Evolutionary conservation across 225 moss, liverwort and hornwort genomes (phyloP).

Genomic region (Polytrichum formosum): DNA sequence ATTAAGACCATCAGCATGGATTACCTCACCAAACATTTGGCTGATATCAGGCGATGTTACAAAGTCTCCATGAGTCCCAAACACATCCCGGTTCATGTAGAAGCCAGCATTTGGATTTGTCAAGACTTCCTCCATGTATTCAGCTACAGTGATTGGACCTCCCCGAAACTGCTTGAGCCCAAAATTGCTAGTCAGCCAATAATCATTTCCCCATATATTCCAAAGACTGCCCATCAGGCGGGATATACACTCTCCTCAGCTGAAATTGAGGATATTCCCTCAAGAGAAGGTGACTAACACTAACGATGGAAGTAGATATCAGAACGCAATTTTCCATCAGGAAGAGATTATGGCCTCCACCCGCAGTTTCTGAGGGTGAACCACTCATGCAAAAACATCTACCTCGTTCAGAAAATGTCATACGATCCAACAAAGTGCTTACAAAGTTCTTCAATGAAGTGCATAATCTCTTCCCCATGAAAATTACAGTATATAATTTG

Average conservation of each 20-base stretch:
- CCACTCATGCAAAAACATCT: too few relatives aligned
- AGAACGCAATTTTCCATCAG: too few relatives aligned
- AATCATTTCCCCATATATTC: background rate
- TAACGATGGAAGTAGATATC: too few relatives aligned
- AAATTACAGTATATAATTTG: background rate
- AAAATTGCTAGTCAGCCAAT: conserved; percentile 7
- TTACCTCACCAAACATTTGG: conserved; percentile 95
- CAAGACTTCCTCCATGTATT: conserved; percentile 92
- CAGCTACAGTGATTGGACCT: conserved; percentile 88
- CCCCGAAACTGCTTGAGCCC: conserved; percentile 66
- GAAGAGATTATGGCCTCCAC: too few relatives aligned
- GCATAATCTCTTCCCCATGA: too few relatives aligned
- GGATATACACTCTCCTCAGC: background rate
- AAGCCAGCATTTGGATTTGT: conserved; percentile 91
- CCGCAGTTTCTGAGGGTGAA: too few relatives aligned
- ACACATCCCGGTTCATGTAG: conserved; percentile 94
- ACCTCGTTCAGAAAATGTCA: too few relatives aligned
- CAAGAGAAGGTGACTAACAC: background rate
- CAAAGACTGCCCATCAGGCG: too few relatives aligned
- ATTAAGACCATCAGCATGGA: background rate
- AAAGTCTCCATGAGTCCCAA: conserved; percentile 80
- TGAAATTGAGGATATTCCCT: background rate
- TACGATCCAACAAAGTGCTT: too few relatives aligned
- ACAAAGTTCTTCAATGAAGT: too few relatives aligned
- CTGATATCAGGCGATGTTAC: conserved; percentile 97